Conservation (phyloP, 805 yeast species). For the Hanseniaspora hatyaiensis region DNA sequence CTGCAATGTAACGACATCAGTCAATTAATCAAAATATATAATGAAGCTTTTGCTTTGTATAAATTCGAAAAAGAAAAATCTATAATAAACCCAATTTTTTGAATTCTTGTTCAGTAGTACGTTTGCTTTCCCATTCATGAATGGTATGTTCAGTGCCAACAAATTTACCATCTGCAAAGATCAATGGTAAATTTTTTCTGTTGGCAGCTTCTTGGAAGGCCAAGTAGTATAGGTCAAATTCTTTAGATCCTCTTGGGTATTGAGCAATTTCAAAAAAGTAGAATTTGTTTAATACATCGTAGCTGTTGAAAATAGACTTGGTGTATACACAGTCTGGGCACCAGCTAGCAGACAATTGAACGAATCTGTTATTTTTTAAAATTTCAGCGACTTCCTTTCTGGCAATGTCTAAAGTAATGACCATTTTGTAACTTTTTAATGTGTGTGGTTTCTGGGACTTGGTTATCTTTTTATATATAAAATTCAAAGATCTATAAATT, state of each 20-base stretch:
- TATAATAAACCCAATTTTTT: slow-evolving; percentile 24
- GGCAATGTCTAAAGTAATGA: slow-evolving; percentile 12
- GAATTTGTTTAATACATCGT: slow-evolving; percentile 40
- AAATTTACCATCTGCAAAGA: slow-evolving; percentile 27
- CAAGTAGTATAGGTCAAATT: slow-evolving; percentile 27
- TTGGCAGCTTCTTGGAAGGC: slow-evolving; percentile 27
- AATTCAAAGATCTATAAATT: too few relatives aligned
- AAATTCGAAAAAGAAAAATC: too few relatives aligned
- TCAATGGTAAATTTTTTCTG: slow-evolving; percentile 28
- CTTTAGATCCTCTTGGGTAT: slow-evolving; percentile 19
- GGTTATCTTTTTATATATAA: too few relatives aligned
- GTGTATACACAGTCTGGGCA: slow-evolving; percentile 70
- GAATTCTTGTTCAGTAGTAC: slow-evolving; percentile 23
- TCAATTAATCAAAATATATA: background rate
- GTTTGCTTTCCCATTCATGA: slow-evolving; percentile 25
- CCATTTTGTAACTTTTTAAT: slow-evolving; percentile 1
- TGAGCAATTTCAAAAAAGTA: slow-evolving; percentile 40
- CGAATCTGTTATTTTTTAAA: slow-evolving; percentile 31
- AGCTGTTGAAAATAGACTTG: slow-evolving; percentile 42
- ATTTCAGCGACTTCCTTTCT: slow-evolving; percentile 13
- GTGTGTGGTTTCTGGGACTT: too few relatives aligned
- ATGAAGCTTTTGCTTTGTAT: too few relatives aligned
- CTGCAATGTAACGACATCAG: too few relatives aligned
- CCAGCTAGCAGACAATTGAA: slow-evolving; percentile 62
- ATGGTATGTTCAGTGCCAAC: slow-evolving; percentile 30